Conservation (phyloP, 1,139 yeast genomes). For the Yamadazyma atlantica region DNA sequence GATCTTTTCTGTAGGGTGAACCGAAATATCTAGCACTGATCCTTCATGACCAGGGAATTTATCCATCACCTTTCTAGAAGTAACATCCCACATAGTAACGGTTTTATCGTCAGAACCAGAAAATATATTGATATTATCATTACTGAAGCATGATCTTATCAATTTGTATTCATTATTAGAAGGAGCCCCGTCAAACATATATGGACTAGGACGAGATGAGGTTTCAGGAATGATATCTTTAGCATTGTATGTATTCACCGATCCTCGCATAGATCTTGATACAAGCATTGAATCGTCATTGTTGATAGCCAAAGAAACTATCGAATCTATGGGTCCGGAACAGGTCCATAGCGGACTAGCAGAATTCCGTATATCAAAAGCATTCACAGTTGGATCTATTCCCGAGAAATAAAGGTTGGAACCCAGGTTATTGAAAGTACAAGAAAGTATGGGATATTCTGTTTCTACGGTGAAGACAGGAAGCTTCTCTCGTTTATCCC, state of each 20-base stretch:
- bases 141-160: constrained; percentile 48
- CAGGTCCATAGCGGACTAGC: constrained; percentile 46
- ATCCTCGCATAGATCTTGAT: constrained; percentile 59
- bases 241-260: constrained; percentile 57
- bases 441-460: constrained; percentile 59
- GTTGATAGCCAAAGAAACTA: constrained; percentile 55
- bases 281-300: constrained; percentile 50
- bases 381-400: constrained; percentile 61
- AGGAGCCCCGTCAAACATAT: constrained; percentile 58
- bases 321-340: constrained; percentile 46
- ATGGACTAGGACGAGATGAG: constrained; percentile 39
- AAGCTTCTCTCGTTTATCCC: constrained; percentile 63
- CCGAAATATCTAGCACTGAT: constrained; percentile 58
- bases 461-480: constrained; percentile 40
- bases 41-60: constrained; percentile 64
- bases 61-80: constrained; percentile 43
- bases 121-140: constrained; percentile 35
- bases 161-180: constrained; percentile 49
- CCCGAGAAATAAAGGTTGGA: constrained; percentile 57
- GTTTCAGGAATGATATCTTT: constrained; percentile 41
- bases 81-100: constrained; percentile 62
- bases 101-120: constrained; percentile 68
- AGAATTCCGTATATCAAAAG: constrained; percentile 52
- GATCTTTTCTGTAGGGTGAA: constrained; percentile 38
- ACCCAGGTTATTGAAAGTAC: constrained; percentile 41